Base-by-base conservation (phyloP, 345 rosid species). In the Nephelium lappaceum region DNA sequence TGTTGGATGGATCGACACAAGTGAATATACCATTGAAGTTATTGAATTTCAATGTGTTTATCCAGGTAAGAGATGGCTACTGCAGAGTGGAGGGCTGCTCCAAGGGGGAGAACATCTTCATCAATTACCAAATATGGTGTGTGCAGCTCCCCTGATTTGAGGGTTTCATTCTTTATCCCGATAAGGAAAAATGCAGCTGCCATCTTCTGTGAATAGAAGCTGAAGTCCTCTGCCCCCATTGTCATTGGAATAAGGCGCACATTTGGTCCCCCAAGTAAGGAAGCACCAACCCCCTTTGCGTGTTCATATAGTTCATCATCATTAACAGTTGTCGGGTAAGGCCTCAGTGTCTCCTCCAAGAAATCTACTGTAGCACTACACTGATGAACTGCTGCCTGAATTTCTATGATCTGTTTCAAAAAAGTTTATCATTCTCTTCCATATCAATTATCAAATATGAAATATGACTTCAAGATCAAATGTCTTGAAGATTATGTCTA, bases 161-260 rank as follows among this genome's bases (percentile, higher is more conserved):
- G n/a, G 2, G 78, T 62, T 21, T 83, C 83, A 19, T 86, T 83
- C n/a, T 68, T 78, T 53, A 72, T 62, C 39, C 89, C 91, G 0
- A 89, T 83, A 49, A 73, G 0, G 83, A 85, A 89, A 43, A 88
- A 70, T 12, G 91, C 83, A 14, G 93, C 83, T n/a, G 77, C 77
- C 81, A 86, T 84, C 81, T 81, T 83, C 76, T 88, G 70, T 15
- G 88, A 74, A 73, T 81, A 89, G 85, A 86, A 91, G 84, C 91
- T 74, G 79, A 91, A 91, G 74, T 91, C 95, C 80, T 91, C 95
- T 27, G 91, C 90, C 57, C 16, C 94, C 95, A 89, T 88, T 0
- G 0, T 1, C 84, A 58, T 8, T 8, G 88, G 85, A 27, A 49
- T 0, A 14, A 79, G 77, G 23, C 12, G 72, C 69, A 91, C 87